Evolutionary conservation across 805 yeast species (phyloP).

Genomic region (Torulaspora franciscae): DNA sequence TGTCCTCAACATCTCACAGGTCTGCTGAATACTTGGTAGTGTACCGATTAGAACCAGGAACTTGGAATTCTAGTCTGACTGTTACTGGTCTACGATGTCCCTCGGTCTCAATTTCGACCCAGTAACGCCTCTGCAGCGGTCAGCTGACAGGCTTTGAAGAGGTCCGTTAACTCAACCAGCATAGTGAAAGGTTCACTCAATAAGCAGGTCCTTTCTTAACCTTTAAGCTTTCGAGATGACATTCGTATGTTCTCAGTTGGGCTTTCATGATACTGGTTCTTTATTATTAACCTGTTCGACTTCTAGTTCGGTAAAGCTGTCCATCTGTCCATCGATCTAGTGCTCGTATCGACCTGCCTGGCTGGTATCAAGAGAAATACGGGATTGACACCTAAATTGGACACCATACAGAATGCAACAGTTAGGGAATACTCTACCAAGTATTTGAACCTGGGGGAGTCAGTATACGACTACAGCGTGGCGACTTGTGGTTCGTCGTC

Average conservation of each 20-base stretch:
- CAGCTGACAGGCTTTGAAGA: too few relatives aligned
- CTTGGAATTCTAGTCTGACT: not conserved
- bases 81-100: not conserved
- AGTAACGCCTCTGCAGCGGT: too few relatives aligned
- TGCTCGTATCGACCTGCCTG: slow-evolving; percentile 57
- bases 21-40: not conserved
- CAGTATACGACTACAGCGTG: slow-evolving; percentile 65
- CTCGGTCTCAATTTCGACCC: too few relatives aligned
- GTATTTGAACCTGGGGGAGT: slow-evolving; percentile 84
- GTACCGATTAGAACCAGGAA: not conserved
- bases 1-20: slow-evolving; percentile 9
- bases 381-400: slow-evolving; percentile 58
- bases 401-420: slow-evolving; percentile 42
- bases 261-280: not conserved
- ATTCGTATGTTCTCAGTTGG: not conserved
- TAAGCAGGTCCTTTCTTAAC: not conserved
- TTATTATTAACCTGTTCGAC: slow-evolving; percentile 1
- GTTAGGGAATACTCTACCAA: slow-evolving; percentile 50
- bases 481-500: slow-evolving; percentile 66
- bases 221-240: not conserved
- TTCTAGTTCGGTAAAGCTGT: slow-evolving; percentile 48
- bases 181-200: too few relatives aligned
- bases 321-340: slow-evolving; percentile 56
- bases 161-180: too few relatives aligned
- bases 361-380: slow-evolving; percentile 72